These are phyloP conservation scores for Mercurialis annua DNA, from an alignment of 345 rosid species.

Conservation along the genomic window DNA sequence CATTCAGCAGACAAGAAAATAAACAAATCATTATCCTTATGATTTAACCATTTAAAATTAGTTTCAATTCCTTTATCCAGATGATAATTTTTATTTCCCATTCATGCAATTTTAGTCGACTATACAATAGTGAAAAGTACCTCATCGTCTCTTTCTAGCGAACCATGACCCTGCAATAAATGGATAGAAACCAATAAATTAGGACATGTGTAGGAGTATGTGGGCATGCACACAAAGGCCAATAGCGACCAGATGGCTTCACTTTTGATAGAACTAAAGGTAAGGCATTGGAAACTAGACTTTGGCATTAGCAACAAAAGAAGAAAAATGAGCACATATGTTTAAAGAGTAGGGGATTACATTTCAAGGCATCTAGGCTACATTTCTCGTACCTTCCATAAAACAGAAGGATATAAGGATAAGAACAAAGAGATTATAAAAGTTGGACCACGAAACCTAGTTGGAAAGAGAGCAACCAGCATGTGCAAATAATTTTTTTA, in stretches of 20 bases:
- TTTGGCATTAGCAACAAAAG: neutral
- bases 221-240: neutral
- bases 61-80: neutral
- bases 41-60: neutral
- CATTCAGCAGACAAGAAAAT: too few relatives aligned
- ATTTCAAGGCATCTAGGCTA: neutral
- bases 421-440: neutral
- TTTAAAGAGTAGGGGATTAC: neutral
- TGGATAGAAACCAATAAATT: constrained; percentile 15
- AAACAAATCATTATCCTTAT: neutral
- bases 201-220: neutral
- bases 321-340: too few relatives aligned
- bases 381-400: neutral
- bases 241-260: neutral
- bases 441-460: neutral
- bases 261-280: neutral
- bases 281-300: neutral
- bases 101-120: neutral
- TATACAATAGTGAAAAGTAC: constrained; percentile 34
- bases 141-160: constrained; percentile 93
- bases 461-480: neutral
- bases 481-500: too few relatives aligned
- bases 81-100: constrained; percentile 3
- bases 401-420: neutral
- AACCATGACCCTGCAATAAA: constrained; percentile 62